phyloP scores from a whole-genome alignment of 768 basidiomycete species.

The Pholiota microspora region DNA sequence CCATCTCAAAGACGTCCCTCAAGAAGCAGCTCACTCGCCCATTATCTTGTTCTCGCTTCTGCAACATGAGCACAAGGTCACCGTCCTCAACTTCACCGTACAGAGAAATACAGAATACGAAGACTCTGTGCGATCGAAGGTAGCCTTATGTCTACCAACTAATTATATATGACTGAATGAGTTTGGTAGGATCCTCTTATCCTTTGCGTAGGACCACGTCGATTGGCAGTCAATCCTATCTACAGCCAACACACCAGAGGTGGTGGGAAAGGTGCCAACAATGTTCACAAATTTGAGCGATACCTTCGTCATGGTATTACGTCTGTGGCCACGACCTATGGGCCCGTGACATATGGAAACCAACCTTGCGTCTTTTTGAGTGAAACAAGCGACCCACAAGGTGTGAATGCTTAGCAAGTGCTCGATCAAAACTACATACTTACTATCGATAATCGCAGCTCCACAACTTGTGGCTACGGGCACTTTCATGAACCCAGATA shows the following conservation, averaged over 20 bases:
- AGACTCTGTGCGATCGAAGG: conserved; percentile 89
- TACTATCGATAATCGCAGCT: conserved; percentile 36
- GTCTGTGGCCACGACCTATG: conserved; percentile 84
- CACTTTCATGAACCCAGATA: conserved; percentile 83
- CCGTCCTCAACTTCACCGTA: conserved; percentile 88
- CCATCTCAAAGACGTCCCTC: conserved; percentile 72
- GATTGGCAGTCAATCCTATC: conserved; percentile 80
- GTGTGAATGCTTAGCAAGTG: conserved; percentile 34
- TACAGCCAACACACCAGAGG: conserved; percentile 92
- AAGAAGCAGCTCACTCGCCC: conserved; percentile 42
- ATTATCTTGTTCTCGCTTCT: conserved; percentile 78
- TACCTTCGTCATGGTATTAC: conserved; percentile 83
- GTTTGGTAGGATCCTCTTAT: conserved; percentile 74
- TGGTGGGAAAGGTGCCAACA: conserved; percentile 89
- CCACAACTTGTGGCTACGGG: conserved; percentile 89
- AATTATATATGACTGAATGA: neutral
- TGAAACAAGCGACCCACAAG: conserved; percentile 65
- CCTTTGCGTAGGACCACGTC: conserved; percentile 85
- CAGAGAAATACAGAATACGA: conserved; percentile 95
- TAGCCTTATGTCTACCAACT: conserved; percentile 23
- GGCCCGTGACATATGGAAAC: conserved; percentile 85
- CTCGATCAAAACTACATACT: neutral
- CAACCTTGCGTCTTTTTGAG: conserved; percentile 76
- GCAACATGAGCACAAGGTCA: conserved; percentile 95
- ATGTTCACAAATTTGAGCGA: conserved; percentile 95